Evolutionary conservation across 495 filamentous ascomycete species (phyloP).

Genomic region (Hapsidospora chrysogenum): DNA sequence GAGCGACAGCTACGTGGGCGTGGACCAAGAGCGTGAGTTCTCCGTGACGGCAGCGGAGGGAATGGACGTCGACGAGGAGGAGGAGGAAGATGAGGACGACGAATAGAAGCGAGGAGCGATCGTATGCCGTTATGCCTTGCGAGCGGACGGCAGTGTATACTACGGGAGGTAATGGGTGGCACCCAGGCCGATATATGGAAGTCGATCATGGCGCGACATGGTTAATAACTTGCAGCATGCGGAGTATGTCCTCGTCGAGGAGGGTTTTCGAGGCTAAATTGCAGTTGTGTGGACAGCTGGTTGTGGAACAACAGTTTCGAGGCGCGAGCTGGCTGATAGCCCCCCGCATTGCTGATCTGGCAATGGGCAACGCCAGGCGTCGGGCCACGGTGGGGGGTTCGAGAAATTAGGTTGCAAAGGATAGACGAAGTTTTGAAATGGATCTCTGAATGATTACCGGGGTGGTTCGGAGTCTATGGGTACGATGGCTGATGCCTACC

Average conservation of each 20-base stretch:
- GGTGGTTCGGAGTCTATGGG: too few species aligned
- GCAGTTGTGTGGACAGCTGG: conserved; percentile 1
- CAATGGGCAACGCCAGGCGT: too few species aligned
- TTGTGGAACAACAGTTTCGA: conserved; percentile 3
- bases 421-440: too few species aligned
- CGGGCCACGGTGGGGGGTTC: neutral
- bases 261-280: neutral
- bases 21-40: conserved; percentile 90
- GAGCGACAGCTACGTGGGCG: conserved; percentile 94
- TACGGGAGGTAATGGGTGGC: too few species aligned
- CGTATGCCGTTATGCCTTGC: neutral
- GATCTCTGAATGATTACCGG: too few species aligned
- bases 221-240: neutral
- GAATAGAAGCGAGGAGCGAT: conserved; percentile 6
- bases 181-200: too few species aligned
- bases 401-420: too few species aligned
- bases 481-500: neutral
- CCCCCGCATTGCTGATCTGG: too few species aligned
- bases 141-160: neutral
- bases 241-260: neutral
- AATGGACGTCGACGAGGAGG: conserved; percentile 86
- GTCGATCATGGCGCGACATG: neutral
- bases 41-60: conserved; percentile 73
- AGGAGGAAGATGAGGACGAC: conserved; percentile 59
- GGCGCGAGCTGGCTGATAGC: conserved; percentile 2